Percentiles rank a stretch among this genome's conserved stretches.
Conservation (phyloP, 108 stramenopile species). For the Discostella pseudostelligera region DNA sequence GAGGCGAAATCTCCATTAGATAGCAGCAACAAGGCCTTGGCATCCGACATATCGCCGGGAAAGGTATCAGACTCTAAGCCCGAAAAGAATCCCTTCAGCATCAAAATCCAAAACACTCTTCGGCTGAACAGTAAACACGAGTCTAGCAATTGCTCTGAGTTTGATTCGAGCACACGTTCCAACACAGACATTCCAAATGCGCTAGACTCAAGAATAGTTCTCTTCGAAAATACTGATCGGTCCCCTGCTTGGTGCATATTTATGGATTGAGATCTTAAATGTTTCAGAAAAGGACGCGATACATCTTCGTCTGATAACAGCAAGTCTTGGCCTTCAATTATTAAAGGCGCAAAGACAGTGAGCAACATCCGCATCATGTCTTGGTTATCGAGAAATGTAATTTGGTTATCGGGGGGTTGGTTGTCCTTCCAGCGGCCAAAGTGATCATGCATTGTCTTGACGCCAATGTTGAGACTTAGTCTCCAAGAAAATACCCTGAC, state of each 20-base stretch:
- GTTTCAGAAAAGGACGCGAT: constrained; percentile 4
- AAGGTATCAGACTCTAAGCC: constrained; percentile 10
- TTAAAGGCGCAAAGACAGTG: constrained; percentile 8
- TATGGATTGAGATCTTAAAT: constrained; percentile 25
- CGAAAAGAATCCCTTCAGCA: constrained; percentile 20
- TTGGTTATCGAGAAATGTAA: constrained; percentile 3
- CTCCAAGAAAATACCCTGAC: constrained; percentile 61
- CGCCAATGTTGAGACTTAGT: constrained; percentile 21
- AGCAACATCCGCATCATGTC: constrained; percentile 3
- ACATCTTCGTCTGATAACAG: constrained; percentile 8
- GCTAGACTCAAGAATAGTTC: constrained; percentile 13
- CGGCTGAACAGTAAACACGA: constrained; percentile 13
- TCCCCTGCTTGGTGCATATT: constrained; percentile 2
- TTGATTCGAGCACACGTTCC: constrained; percentile 13
- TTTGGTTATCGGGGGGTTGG: neutral
- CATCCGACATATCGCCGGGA: constrained; percentile 13
- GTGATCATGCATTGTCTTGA: constrained; percentile 5
- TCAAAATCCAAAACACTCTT: constrained; percentile 31
- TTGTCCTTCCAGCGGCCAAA: constrained; percentile 13
- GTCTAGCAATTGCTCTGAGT: constrained; percentile 19
- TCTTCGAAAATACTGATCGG: constrained; percentile 6
- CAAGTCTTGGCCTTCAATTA: constrained; percentile 40
- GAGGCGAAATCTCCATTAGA: constrained; percentile 1
- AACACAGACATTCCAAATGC: constrained; percentile 15
- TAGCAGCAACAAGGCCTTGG: constrained; percentile 23